phyloP scores from a whole-genome alignment of 176 grass and related monocot genomes.

The Phyllostachys edulis region DNA sequence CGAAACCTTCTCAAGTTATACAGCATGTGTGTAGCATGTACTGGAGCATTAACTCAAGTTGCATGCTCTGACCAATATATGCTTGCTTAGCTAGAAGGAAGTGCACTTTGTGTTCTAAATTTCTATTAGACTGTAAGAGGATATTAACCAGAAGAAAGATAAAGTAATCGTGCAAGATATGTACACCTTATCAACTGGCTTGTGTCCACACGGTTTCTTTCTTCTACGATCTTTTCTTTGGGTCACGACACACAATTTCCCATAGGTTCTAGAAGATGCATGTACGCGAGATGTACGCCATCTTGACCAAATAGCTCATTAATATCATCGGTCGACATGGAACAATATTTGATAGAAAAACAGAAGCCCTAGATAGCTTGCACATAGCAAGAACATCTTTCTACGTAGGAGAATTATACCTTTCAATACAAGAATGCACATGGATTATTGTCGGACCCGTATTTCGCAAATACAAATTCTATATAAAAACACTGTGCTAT shows the following conservation, averaged over 20 bases:
- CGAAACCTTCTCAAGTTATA: neutral
- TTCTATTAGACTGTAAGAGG: neutral
- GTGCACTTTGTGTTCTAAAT: neutral
- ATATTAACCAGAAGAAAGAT: neutral
- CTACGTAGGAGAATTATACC: neutral
- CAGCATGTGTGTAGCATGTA: neutral
- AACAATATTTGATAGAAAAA: neutral
- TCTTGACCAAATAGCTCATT: neutral
- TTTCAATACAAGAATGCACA: neutral
- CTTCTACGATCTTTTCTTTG: neutral
- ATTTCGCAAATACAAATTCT: no score
- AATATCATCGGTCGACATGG: neutral
- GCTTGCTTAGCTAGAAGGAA: neutral
- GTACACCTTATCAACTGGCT: neutral
- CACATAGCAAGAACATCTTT: neutral
- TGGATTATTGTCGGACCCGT: no score
- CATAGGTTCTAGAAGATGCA: conserved; percentile 7
- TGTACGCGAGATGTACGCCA: neutral
- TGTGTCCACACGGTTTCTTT: neutral
- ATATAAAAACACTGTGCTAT: no score
- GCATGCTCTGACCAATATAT: neutral
- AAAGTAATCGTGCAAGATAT: neutral
- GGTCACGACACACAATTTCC: neutral
- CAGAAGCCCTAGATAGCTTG: neutral
- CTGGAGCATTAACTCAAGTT: neutral